phyloP scores from a whole-genome alignment of 129 eudicot genomes.

The Chrysanthemum makinoi region DNA sequence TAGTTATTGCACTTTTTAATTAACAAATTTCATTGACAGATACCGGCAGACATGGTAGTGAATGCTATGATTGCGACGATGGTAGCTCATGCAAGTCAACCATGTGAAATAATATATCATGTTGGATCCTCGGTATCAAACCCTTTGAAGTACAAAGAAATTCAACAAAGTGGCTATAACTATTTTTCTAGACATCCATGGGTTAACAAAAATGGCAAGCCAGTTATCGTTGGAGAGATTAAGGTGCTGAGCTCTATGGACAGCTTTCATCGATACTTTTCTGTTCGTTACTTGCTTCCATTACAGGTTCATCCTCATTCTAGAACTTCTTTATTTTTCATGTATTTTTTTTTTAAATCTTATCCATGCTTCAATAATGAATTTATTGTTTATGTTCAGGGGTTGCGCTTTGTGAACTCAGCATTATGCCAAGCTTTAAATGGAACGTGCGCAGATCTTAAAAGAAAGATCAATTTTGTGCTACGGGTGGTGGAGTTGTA shows the following conservation, averaged over 20 bases:
- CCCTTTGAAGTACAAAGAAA: conserved; percentile 32
- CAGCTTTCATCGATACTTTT: conserved; percentile 43
- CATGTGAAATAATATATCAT: conserved; percentile 35
- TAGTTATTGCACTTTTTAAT: too few relatives aligned
- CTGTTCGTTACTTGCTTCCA: conserved; percentile 40
- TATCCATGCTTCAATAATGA: too few relatives aligned
- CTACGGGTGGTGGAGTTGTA: conserved; percentile 46
- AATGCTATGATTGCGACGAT: conserved; percentile 46
- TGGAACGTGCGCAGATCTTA: conserved; percentile 23
- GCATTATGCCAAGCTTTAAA: conserved; percentile 32
- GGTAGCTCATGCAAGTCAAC: conserved; percentile 39
- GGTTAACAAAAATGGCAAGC: conserved; percentile 37
- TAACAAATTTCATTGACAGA: conserved; percentile 20
- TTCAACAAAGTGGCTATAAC: conserved; percentile 25
- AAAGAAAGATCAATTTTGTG: conserved; percentile 34
- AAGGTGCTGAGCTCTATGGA: conserved; percentile 37
- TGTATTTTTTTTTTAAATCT: not conserved
- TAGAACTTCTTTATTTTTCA: not conserved
- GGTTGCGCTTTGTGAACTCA: conserved; percentile 25
- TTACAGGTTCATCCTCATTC: conserved; percentile 35
- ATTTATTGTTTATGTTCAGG: conserved; percentile 14
- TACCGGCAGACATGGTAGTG: conserved; percentile 64
- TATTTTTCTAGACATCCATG: conserved; percentile 48
- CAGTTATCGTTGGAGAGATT: conserved; percentile 36
- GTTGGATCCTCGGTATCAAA: conserved; percentile 54